Evolutionary conservation across 2,329 filamentous ascomycete species (phyloP).

Genomic region (Spiromastix sp.): DNA sequence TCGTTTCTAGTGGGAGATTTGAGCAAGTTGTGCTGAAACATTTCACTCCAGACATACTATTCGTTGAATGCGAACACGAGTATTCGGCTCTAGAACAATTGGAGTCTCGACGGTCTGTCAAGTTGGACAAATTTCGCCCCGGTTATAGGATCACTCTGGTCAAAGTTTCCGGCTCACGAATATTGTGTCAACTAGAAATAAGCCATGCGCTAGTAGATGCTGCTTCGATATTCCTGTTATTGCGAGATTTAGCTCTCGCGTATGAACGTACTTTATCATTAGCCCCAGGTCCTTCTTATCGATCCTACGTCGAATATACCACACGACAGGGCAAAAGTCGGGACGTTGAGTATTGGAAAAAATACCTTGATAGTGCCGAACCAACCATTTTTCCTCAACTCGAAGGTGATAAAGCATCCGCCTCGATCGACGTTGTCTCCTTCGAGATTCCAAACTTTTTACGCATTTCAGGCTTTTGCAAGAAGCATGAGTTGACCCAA

Average conservation of each 20-base stretch:
- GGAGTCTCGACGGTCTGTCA: constrained; percentile 13
- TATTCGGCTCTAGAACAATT: constrained; percentile 18
- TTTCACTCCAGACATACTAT: constrained; percentile 16
- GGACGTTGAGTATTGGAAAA: constrained; percentile 25
- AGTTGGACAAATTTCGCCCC: constrained; percentile 19
- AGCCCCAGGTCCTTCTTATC: constrained; percentile 22
- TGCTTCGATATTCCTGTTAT: constrained; percentile 22
- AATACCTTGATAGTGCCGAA: constrained; percentile 19
- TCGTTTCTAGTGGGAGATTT: constrained; percentile 23
- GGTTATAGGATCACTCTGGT: constrained; percentile 28
- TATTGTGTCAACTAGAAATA: constrained; percentile 27
- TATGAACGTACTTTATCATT: constrained; percentile 21
- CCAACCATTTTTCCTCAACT: not conserved
- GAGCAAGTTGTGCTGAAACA: constrained; percentile 28
- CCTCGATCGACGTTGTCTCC: constrained; percentile 3
- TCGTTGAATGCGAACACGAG: constrained; percentile 21
- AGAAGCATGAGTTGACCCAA: constrained; percentile 12
- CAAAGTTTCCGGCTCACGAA: constrained; percentile 18
- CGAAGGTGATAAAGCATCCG: constrained; percentile 1
- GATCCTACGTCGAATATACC: constrained; percentile 28
- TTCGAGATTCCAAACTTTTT: not conserved
- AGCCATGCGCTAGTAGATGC: constrained; percentile 30
- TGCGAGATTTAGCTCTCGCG: constrained; percentile 22
- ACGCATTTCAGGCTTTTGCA: constrained; percentile 15
- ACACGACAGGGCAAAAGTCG: constrained; percentile 16